Percentiles rank a stretch among this genome's conserved stretches.
Evolutionary conservation across 176 grass and related monocot species (phyloP).

Genomic region (Avena insularis): DNA sequence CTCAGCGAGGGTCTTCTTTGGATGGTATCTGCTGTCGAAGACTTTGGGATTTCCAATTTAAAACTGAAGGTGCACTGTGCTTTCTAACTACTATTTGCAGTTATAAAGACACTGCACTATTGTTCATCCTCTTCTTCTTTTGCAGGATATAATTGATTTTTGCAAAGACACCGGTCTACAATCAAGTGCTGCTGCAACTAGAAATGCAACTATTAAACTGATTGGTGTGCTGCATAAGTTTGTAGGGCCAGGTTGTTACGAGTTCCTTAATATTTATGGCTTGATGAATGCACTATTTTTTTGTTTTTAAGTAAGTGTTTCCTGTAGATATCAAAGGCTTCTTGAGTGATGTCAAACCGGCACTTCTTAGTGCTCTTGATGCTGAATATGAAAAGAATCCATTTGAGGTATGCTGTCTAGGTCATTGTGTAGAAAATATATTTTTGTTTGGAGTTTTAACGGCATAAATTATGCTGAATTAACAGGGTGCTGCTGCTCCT

Average conservation of each 20-base stretch:
- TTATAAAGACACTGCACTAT: neutral
- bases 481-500: slow-evolving; percentile 74
- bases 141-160: slow-evolving; percentile 96
- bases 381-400: slow-evolving; percentile 96
- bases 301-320: slow-evolving; percentile 40
- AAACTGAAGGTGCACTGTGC: slow-evolving; percentile 82
- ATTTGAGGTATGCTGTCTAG: slow-evolving; percentile 67
- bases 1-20: slow-evolving; percentile 93
- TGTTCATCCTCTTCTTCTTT: slow-evolving; percentile 43
- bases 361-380: slow-evolving; percentile 84
- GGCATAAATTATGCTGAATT: slow-evolving; percentile 32
- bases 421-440: neutral
- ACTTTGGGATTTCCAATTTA: slow-evolving; percentile 90
- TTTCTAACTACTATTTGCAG: neutral
- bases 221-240: slow-evolving; percentile 96
- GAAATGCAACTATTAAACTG: slow-evolving; percentile 94
- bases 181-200: slow-evolving; percentile 80
- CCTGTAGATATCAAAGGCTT: slow-evolving; percentile 93
- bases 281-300: slow-evolving; percentile 8
- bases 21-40: slow-evolving; percentile 98
- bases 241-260: slow-evolving; percentile 84
- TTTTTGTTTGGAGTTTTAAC: neutral
- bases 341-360: slow-evolving; percentile 96
- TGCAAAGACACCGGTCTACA: slow-evolving; percentile 97
- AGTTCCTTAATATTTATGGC: slow-evolving; percentile 33